Conservation (phyloP, 2,329 filamentous ascomycete species). For the Fusarium newnesense region DNA sequence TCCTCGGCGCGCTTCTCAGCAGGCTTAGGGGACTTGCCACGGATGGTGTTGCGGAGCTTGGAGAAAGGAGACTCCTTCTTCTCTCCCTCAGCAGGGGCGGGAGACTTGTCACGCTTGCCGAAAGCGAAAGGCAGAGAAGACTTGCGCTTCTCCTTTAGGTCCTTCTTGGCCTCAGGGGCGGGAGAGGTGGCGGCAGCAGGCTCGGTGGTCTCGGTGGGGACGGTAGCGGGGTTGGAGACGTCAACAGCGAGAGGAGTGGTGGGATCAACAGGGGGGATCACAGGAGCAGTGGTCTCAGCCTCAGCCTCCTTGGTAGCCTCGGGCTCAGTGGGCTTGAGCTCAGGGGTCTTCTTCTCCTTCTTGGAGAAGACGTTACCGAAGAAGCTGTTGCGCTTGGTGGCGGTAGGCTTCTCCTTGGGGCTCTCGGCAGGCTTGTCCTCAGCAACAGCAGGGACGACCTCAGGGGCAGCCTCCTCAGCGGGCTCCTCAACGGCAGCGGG, state of each 20-base stretch:
- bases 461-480: slow-evolving; percentile 51
- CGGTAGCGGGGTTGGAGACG: slow-evolving; percentile 59
- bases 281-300: slow-evolving; percentile 64
- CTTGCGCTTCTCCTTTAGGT: slow-evolving; percentile 83
- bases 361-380: slow-evolving; percentile 62
- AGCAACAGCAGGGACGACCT: slow-evolving; percentile 45
- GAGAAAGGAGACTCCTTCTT: slow-evolving; percentile 67
- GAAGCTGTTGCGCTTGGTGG: slow-evolving; percentile 66
- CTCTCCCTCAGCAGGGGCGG: slow-evolving; percentile 70
- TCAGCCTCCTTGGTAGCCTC: slow-evolving; percentile 57
- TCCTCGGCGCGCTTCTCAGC: slow-evolving; percentile 50
- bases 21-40: slow-evolving; percentile 57
- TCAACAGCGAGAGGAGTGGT: slow-evolving; percentile 67
- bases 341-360: slow-evolving; percentile 69
- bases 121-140: slow-evolving; percentile 80
- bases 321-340: slow-evolving; percentile 56
- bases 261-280: slow-evolving; percentile 69
- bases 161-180: slow-evolving; percentile 68
- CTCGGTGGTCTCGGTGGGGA: slow-evolving; percentile 60
- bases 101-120: slow-evolving; percentile 78
- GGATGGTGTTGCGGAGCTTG: slow-evolving; percentile 69
- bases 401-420: slow-evolving; percentile 56
- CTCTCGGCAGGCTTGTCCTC: slow-evolving; percentile 53
- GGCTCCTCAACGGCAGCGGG: slow-evolving; percentile 52
- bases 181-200: slow-evolving; percentile 51